phyloP scores from a whole-genome alignment of 148 eudicot genomes.

The Diospyros kaki region DNA sequence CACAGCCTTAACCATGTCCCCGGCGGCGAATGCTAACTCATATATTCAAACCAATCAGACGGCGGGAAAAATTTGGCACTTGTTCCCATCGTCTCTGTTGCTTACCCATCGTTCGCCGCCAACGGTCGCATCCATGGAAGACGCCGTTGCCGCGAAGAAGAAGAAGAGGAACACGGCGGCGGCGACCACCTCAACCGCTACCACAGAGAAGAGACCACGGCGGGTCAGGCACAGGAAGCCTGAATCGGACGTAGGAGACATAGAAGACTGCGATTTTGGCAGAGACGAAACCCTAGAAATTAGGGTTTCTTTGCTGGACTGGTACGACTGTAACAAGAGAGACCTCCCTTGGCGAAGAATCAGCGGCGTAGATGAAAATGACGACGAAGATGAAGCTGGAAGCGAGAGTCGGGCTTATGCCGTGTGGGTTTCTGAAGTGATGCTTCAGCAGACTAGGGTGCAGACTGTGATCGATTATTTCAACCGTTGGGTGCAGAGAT shows the following conservation, averaged over 20 bases:
- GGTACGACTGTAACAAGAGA: conserved; percentile 82
- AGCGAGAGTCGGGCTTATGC: conserved; percentile 72
- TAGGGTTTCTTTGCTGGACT: conserved; percentile 60
- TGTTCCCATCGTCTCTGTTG: background rate
- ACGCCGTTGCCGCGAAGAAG: background rate
- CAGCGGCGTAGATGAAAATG: conserved; percentile 7
- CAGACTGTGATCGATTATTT: conserved; percentile 75
- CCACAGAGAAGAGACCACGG: conserved; percentile 15
- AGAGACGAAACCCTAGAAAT: conserved; percentile 48
- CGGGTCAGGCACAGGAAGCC: conserved; percentile 6
- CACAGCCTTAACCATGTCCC: too few relatives aligned
- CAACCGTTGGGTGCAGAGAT: conserved; percentile 78
- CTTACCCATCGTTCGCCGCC: background rate
- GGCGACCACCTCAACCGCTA: background rate
- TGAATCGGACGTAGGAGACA: conserved; percentile 28
- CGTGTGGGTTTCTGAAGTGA: conserved; percentile 77
- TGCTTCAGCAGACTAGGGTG: conserved; percentile 81
- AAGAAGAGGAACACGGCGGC: background rate
- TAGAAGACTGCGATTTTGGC: conserved; percentile 60
- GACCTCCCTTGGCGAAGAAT: conserved; percentile 87
- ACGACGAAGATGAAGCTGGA: conserved; percentile 26
- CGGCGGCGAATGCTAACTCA: background rate
- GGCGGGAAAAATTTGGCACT: conserved; percentile 5
- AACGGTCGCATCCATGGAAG: conserved; percentile 10
- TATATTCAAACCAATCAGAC: conserved; percentile 12